These are phyloP conservation scores for Vaccinium myrtillus DNA, from an alignment of 148 eudicot species.

Conservation along the genomic window DNA sequence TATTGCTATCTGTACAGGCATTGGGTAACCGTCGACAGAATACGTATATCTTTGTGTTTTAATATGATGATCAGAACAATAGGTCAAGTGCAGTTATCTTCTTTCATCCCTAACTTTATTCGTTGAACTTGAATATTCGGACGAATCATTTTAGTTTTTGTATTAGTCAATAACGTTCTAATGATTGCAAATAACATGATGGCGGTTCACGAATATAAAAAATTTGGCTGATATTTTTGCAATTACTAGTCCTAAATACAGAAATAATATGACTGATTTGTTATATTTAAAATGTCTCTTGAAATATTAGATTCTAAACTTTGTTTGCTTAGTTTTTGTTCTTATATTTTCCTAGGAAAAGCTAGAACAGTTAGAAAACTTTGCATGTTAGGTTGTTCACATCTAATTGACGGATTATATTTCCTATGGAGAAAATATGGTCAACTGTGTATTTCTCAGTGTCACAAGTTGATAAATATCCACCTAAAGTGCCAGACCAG, in stretches of 20 bases:
- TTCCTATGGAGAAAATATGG: background rate
- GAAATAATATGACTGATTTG: background rate
- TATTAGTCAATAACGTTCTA: background rate
- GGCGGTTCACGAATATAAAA: background rate
- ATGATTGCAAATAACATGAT: background rate
- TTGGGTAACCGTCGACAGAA: background rate
- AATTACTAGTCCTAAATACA: background rate
- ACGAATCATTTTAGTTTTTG: background rate
- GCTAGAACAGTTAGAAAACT: background rate
- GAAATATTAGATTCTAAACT: background rate
- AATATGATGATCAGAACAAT: background rate
- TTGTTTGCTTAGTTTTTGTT: background rate
- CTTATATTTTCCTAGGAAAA: background rate
- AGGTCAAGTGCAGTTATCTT: background rate
- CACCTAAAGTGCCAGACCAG: background rate
- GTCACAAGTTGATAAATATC: background rate
- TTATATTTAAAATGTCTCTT: background rate
- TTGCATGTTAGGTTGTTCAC: background rate
- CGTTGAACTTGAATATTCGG: background rate
- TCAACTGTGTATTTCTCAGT: background rate
- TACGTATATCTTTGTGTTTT: background rate
- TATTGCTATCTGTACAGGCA: background rate
- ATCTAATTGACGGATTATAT: conserved; percentile 5
- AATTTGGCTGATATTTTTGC: background rate
- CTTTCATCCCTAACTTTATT: background rate